phyloP scores from a whole-genome alignment of 495 filamentous ascomycete genomes.

The Trichoderma virens region DNA sequence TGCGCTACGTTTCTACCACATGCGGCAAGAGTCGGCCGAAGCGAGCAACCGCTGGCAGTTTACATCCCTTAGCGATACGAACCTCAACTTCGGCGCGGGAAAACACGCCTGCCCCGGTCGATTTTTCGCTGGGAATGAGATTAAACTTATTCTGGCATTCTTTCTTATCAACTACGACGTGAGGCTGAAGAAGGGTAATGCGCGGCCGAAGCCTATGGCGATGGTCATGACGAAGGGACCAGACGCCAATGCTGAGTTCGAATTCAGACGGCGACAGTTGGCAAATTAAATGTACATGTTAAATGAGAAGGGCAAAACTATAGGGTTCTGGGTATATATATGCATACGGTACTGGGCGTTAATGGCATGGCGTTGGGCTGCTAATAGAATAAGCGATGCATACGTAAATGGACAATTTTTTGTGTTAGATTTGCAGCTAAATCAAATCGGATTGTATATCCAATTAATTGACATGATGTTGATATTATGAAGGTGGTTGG shows the following conservation, averaged over 20 bases:
- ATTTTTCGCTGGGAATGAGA: slow-evolving; percentile 45
- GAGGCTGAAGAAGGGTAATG: slow-evolving; percentile 31
- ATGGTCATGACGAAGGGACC: slow-evolving; percentile 30
- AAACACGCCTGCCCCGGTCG: slow-evolving; percentile 46
- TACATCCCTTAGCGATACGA: slow-evolving; percentile 32
- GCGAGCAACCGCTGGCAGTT: slow-evolving; percentile 31
- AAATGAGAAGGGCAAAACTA: background rate
- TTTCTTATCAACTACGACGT: slow-evolving; percentile 42
- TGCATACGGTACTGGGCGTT: too few species aligned
- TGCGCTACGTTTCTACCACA: slow-evolving; percentile 42
- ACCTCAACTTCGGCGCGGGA: slow-evolving; percentile 46
- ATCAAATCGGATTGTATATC: too few species aligned
- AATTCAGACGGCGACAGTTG: slow-evolving; percentile 24
- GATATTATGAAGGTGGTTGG: too few species aligned
- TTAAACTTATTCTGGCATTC: slow-evolving; percentile 38
- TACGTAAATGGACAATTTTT: too few species aligned
- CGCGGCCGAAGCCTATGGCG: slow-evolving; percentile 26
- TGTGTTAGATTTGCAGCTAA: too few species aligned
- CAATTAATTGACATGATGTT: too few species aligned
- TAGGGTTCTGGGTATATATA: too few species aligned
- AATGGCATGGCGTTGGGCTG: too few species aligned
- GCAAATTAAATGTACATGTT: background rate
- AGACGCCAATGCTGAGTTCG: slow-evolving; percentile 22
- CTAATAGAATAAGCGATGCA: too few species aligned
- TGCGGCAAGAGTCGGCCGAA: slow-evolving; percentile 29